phyloP scores from a whole-genome alignment of 441 rosid genomes.

The Erodium chrysanthum region DNA sequence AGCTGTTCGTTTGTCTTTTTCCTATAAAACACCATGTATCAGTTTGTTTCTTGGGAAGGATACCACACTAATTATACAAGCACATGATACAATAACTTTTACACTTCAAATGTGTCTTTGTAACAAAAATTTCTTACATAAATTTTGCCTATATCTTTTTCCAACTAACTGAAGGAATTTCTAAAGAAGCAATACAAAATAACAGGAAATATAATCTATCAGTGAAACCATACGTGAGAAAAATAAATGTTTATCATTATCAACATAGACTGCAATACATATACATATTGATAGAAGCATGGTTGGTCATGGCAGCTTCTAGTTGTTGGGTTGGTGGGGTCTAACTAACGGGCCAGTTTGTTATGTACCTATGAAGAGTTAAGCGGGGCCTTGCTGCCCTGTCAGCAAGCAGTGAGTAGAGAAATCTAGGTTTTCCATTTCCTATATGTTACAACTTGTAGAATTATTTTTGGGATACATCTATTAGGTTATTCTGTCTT shows the following conservation, averaged over 20 bases:
- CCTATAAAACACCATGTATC: slow-evolving; percentile 31
- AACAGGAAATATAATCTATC: too few relatives aligned
- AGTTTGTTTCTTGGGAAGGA: slow-evolving; percentile 3
- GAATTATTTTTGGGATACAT: neutral
- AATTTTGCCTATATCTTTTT: neutral
- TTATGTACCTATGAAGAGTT: neutral
- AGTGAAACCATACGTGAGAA: too few relatives aligned
- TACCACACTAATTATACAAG: neutral
- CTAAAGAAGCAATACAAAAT: neutral
- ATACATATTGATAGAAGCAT: too few relatives aligned
- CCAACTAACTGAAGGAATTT: neutral
- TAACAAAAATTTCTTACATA: neutral
- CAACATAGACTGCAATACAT: too few relatives aligned
- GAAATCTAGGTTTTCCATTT: neutral
- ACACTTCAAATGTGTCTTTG: neutral
- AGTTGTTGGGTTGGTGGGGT: neutral
- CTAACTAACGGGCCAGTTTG: neutral
- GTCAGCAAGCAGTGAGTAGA: neutral
- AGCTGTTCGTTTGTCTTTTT: slow-evolving; percentile 72
- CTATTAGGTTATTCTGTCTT: neutral
- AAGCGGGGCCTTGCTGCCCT: neutral
- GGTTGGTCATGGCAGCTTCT: neutral
- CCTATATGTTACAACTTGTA: neutral
- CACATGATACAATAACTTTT: neutral
- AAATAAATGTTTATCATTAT: too few relatives aligned